A percentile compares a stretch with the other conserved stretches of the same genome.
phyloP scores from a whole-genome alignment of 1,284 basidiomycete species.

The Thecaphora frezii region DNA sequence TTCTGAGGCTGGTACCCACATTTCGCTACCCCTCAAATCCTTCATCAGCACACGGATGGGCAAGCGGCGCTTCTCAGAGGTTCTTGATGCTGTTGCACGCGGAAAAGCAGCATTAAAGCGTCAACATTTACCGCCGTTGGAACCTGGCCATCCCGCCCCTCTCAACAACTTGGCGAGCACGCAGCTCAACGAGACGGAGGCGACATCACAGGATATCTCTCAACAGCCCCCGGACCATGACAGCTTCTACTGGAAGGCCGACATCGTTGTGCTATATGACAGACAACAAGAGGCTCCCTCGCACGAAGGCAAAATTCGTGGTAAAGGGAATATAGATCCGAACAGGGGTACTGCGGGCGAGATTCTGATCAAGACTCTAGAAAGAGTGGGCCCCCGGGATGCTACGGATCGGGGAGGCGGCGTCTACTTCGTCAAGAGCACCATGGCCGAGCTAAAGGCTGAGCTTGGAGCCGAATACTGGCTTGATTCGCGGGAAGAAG shows the following conservation, averaged over 20 bases:
- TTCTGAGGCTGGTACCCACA: background rate
- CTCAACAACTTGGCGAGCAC: too few relatives aligned
- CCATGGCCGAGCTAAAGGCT: background rate
- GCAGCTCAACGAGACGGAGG: background rate
- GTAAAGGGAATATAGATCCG: background rate
- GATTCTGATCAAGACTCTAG: background rate
- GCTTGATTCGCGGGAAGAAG: background rate
- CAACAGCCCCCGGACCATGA: background rate
- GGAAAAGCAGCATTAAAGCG: conserved; percentile 1
- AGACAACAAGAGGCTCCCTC: background rate
- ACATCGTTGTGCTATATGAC: conserved; percentile 2
- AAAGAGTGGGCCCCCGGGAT: background rate
- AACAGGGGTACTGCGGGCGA: background rate
- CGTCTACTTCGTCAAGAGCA: background rate
- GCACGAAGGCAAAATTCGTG: background rate
- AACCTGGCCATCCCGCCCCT: too few relatives aligned
- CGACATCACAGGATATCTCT: background rate
- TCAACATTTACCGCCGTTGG: background rate
- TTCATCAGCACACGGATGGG: conserved; percentile 11
- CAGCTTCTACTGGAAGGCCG: background rate
- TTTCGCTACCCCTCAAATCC: background rate
- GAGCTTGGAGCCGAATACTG: background rate
- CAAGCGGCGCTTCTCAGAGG: conserved; percentile 26
- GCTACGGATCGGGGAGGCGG: background rate
- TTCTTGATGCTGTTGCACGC: conserved; percentile 12